Base-by-base conservation (phyloP, 2,329 filamentous ascomycete genomes). In the Cephalotrichum gorgonifer region DNA sequence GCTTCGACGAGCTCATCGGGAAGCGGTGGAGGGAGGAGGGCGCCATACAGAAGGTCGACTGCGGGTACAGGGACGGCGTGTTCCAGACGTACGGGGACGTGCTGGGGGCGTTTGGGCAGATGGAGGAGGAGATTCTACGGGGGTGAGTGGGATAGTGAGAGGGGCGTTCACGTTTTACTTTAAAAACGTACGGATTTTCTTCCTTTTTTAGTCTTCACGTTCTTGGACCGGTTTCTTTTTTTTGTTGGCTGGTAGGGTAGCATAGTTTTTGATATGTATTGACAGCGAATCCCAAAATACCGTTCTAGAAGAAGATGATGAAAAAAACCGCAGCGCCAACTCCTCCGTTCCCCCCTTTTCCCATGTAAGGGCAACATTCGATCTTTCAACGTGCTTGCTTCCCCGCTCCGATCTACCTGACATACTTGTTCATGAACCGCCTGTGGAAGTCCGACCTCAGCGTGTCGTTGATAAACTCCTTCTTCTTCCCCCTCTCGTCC, bases 401-500 rank as follows among this genome's bases (percentile, higher is more conserved):
- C n/a, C n/a, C n/a, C n/a, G n/a, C n/a, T n/a, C n/a, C 51, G 46
- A 39, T 56, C 55, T 68, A 81, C 64, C 76, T 68, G 54, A 81
- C 77, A 55, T 81, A 81, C 60, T 80, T 81, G 66, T 67, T 73
- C 93, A 98, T 98, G 66, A 98, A 98, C 54, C 89, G 83, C 69
- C 90, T 93, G 73, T 98, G 93, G 66, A 98, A 98, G 67, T 98
- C 93, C 27, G 89, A 96, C 53, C 91, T 83, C 54, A 97, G 71
- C 60, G 95, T 74, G 67, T 97, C 86, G 63, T 98, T 98, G 66
- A 98, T 90, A 69, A 98, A 98, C 67, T 95, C 90, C 72, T 91
- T 94, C 68, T 78, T 80, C 72, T 89, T 80, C 54, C 85, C 82
- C 72, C 85, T 90, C 54, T 96, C 88, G 62, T 97, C 91, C 1